A percentile compares a stretch with the other conserved stretches of the same genome.
Conservation (phyloP, 83 land plant genomes). For the Isoetes engelmannii region DNA sequence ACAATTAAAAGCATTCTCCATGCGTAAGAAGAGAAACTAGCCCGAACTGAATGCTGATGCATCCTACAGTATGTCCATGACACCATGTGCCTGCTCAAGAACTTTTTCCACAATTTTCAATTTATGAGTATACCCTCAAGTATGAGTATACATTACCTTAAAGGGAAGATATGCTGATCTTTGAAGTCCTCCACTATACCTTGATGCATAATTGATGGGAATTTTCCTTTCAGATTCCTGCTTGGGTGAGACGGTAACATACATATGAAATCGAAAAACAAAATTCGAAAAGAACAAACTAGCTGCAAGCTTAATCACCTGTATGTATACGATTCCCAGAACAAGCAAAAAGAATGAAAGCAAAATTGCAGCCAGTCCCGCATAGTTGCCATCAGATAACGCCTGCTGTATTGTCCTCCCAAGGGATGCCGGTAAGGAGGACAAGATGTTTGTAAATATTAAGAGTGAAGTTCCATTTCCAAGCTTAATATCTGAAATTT, state of each 20-base stretch:
- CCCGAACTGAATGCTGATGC: too few relatives aligned
- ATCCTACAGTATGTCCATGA: too few relatives aligned
- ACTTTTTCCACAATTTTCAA: too few relatives aligned
- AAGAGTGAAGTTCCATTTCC: slow-evolving; percentile 98
- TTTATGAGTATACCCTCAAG: too few relatives aligned
- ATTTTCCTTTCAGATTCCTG: slow-evolving; percentile 99
- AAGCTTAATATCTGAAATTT: slow-evolving; percentile 88
- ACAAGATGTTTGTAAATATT: slow-evolving; percentile 93
- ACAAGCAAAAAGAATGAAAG: slow-evolving; percentile 79
- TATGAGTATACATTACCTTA: slow-evolving; percentile 45
- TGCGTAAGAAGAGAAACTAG: too few relatives aligned
- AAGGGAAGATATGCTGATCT: slow-evolving; percentile 97
- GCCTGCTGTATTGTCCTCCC: slow-evolving; percentile 85
- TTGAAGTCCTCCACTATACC: slow-evolving; percentile 83
- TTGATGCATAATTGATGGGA: slow-evolving; percentile 94
- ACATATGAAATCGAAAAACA: slow-evolving; percentile 8
- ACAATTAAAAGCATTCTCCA: too few relatives aligned
- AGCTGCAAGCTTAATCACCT: slow-evolving; percentile 43
- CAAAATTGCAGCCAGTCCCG: slow-evolving; percentile 61
- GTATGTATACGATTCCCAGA: slow-evolving; percentile 97
- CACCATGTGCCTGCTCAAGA: too few relatives aligned
- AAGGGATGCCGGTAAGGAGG: slow-evolving; percentile 95
- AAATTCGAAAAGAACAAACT: slow-evolving; percentile 1
- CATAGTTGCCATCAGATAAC: slow-evolving; percentile 81
- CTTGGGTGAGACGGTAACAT: slow-evolving; percentile 9